Conservation (phyloP, 2,329 filamentous ascomycete genomes). For the Exophiala alcalophila region DNA sequence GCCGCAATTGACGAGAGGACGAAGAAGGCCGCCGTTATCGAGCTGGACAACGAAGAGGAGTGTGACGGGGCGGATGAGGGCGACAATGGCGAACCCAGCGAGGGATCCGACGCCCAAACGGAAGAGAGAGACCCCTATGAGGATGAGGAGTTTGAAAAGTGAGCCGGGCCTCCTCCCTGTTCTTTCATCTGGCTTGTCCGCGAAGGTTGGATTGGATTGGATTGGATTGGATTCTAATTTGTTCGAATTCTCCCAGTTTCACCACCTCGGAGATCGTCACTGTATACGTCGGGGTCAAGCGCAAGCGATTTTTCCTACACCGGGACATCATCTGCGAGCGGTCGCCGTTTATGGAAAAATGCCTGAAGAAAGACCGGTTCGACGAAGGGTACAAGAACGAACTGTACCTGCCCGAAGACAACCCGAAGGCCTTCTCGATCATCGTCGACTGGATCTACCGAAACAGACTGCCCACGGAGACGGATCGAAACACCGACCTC, state of each 20-base stretch:
- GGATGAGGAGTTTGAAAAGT: constrained; percentile 27
- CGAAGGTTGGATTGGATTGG: too few species aligned
- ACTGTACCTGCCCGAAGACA: constrained; percentile 52
- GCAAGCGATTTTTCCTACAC: constrained; percentile 26
- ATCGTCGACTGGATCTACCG: constrained; percentile 40
- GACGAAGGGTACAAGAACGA: constrained; percentile 47
- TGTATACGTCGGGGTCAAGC: constrained; percentile 49
- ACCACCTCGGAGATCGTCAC: constrained; percentile 38
- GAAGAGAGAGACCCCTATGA: constrained; percentile 19
- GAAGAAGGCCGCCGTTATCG: not conserved
- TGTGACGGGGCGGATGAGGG: constrained; percentile 13
- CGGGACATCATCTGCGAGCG: constrained; percentile 41
- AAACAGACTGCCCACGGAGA: constrained; percentile 16
- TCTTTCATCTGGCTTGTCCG: too few species aligned
- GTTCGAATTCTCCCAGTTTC: constrained; percentile 19
- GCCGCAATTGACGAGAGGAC: constrained; percentile 1
- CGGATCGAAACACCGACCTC: constrained; percentile 12
- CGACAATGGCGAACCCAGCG: not conserved
- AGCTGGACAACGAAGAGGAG: constrained; percentile 5
- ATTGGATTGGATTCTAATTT: too few species aligned
- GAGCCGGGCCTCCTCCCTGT: constrained; percentile 5
- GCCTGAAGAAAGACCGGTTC: constrained; percentile 47
- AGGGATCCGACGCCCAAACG: too few species aligned
- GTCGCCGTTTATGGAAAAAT: constrained; percentile 51
- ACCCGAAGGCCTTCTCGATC: constrained; percentile 53